A percentile compares a stretch with the other conserved stretches of the same genome.
Evolutionary conservation across 805 yeast genomes (phyloP).

Genomic region (Debaryomyces tyrocola): DNA sequence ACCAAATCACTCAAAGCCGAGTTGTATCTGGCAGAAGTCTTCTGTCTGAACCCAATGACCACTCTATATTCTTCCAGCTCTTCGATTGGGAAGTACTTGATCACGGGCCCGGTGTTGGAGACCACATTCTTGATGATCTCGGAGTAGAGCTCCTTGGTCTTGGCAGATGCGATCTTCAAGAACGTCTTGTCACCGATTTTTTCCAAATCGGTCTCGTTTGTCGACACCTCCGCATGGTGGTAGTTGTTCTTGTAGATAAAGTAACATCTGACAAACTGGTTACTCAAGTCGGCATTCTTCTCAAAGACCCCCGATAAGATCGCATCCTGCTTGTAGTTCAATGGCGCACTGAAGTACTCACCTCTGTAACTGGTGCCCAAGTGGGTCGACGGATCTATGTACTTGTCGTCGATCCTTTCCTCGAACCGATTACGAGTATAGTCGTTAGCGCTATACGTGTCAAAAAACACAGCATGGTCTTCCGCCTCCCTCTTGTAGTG

Average conservation of each 20-base stretch:
- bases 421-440: constrained; percentile 55
- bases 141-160: constrained; percentile 77
- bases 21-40: constrained; percentile 81
- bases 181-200: constrained; percentile 79
- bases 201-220: constrained; percentile 52
- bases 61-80: constrained; percentile 82
- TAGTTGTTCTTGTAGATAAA: constrained; percentile 75
- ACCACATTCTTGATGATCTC: constrained; percentile 69
- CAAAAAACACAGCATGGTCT: constrained; percentile 90
- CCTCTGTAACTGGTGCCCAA: constrained; percentile 56
- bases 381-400: constrained; percentile 56
- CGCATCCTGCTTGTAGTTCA: constrained; percentile 48
- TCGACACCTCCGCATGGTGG: constrained; percentile 14
- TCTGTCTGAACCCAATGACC: constrained; percentile 83
- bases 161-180: constrained; percentile 70
- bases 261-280: constrained; percentile 63
- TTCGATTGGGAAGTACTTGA: constrained; percentile 79
- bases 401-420: constrained; percentile 75
- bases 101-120: constrained; percentile 85
- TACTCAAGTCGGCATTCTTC: constrained; percentile 33
- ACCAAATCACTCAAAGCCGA: constrained; percentile 85
- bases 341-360: constrained; percentile 74
- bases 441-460: constrained; percentile 55
- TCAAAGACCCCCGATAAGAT: constrained; percentile 39
- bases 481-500: constrained; percentile 77